phyloP scores from a whole-genome alignment of 1,284 basidiomycete genomes.

The Ganoderma sinense region DNA sequence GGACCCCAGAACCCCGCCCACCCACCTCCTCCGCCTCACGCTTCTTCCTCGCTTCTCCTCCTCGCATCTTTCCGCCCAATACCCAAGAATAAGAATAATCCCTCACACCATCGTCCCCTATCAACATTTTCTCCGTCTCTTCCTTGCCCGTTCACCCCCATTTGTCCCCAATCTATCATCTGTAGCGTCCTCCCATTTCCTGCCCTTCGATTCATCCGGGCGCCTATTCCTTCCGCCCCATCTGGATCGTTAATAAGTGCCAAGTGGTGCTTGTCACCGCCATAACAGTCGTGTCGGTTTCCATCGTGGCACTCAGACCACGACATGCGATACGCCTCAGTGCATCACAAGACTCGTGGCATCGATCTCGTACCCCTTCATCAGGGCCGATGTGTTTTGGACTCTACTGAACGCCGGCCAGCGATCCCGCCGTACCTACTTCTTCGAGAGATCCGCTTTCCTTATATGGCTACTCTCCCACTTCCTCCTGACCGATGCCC shows the following conservation, averaged over 20 bases:
- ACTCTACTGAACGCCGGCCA: slow-evolving; percentile 32
- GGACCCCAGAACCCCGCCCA: slow-evolving; percentile 32
- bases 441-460: slow-evolving; percentile 18
- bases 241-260: neutral
- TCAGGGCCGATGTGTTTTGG: slow-evolving; percentile 5
- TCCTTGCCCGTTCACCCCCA: neutral
- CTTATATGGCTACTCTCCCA: slow-evolving; percentile 28
- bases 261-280: neutral
- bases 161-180: slow-evolving; percentile 22
- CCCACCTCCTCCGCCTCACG: neutral
- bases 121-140: slow-evolving; percentile 5
- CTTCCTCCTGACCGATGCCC: slow-evolving; percentile 14
- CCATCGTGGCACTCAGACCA: neutral
- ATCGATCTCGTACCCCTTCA: neutral
- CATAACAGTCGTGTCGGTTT: neutral
- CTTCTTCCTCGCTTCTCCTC: slow-evolving; percentile 10
- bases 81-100: neutral
- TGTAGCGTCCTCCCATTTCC: slow-evolving; percentile 12
- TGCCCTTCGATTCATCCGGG: neutral
- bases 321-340: neutral
- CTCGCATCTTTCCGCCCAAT: slow-evolving; percentile 15
- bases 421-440: slow-evolving; percentile 14
- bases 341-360: neutral
- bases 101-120: slow-evolving; percentile 11
- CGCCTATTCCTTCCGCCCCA: neutral